Evolutionary conservation across 768 basidiomycete species (phyloP).

Genomic region (Suillus bovinus): DNA sequence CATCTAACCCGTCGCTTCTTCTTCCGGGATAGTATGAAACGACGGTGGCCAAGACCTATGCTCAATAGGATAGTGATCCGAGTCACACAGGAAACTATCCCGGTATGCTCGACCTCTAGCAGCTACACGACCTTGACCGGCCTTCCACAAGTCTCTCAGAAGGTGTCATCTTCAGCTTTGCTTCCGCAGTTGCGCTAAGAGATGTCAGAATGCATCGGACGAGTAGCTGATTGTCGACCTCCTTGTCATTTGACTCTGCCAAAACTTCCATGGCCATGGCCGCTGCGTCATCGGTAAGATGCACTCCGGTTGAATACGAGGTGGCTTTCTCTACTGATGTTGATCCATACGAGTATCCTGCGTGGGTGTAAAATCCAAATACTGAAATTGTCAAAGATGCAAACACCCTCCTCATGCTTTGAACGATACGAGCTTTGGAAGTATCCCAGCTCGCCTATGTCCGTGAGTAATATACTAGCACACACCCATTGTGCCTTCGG

Average conservation of each 20-base stretch:
- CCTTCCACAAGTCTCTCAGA: too few species aligned
- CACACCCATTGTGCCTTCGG: too few species aligned
- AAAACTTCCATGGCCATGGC: constrained; percentile 51
- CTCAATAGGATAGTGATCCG: too few species aligned
- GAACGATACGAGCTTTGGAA: constrained; percentile 53
- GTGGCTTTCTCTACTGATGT: constrained; percentile 66
- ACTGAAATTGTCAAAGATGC: constrained; percentile 57
- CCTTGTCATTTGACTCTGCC: constrained; percentile 33
- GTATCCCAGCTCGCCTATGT: constrained; percentile 71
- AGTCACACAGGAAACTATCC: too few species aligned
- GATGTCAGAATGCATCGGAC: constrained; percentile 86
- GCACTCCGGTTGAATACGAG: constrained; percentile 61
- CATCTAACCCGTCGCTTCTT: constrained; percentile 59
- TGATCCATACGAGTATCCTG: constrained; percentile 76
- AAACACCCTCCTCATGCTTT: constrained; percentile 50
- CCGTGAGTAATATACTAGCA: constrained; percentile 18
- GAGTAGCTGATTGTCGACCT: constrained; percentile 48
- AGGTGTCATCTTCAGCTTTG: constrained; percentile 43
- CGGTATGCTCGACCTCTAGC: too few species aligned
- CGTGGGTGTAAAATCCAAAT: constrained; percentile 83
- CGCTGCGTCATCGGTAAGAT: constrained; percentile 68
- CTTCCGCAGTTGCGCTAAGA: constrained; percentile 65
- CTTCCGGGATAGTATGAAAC: constrained; percentile 80
- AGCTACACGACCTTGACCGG: too few species aligned
- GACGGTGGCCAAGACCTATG: constrained; percentile 73